phyloP scores from a whole-genome alignment of 2,329 filamentous ascomycete species.

The Ceratocystis colombiana region DNA sequence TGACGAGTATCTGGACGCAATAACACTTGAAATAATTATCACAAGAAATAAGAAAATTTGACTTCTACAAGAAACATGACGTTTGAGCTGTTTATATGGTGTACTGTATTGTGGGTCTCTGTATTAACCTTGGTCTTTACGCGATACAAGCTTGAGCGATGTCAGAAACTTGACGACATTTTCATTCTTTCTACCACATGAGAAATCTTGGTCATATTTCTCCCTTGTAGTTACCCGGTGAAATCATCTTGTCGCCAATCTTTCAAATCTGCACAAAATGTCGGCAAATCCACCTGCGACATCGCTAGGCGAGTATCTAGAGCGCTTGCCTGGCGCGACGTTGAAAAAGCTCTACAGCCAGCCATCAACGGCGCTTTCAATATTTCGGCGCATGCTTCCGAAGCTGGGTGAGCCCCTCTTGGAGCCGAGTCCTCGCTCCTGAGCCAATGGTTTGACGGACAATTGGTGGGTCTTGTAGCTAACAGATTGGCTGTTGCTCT shows the following conservation, averaged over 20 bases:
- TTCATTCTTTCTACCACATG: neutral
- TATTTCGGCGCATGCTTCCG: constrained; percentile 94
- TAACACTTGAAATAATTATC: too few relatives aligned
- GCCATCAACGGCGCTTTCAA: constrained; percentile 86
- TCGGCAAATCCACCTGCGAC: constrained; percentile 41
- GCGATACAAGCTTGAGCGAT: neutral
- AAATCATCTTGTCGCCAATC: neutral
- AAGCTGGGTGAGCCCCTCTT: constrained; percentile 53
- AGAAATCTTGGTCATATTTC: neutral
- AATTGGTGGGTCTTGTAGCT: neutral
- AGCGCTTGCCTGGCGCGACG: constrained; percentile 78
- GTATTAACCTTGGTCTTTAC: neutral
- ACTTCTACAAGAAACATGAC: neutral
- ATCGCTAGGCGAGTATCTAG: constrained; percentile 73
- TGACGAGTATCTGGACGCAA: too few relatives aligned
- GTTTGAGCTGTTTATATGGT: neutral
- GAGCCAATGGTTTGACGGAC: neutral
- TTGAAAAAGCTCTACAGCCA: constrained; percentile 91
- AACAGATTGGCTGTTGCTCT: neutral
- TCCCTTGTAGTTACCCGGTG: neutral
- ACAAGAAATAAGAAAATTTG: too few relatives aligned
- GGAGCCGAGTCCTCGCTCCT: neutral
- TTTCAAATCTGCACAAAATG: constrained; percentile 33
- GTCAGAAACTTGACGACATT: neutral
- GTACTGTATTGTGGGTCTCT: constrained; percentile 3